Evolutionary conservation across 2,329 filamentous ascomycete genomes (phyloP), one percentile per base, ranked within the genome.

Genomic region (Alternaria gansuensis): DNA sequence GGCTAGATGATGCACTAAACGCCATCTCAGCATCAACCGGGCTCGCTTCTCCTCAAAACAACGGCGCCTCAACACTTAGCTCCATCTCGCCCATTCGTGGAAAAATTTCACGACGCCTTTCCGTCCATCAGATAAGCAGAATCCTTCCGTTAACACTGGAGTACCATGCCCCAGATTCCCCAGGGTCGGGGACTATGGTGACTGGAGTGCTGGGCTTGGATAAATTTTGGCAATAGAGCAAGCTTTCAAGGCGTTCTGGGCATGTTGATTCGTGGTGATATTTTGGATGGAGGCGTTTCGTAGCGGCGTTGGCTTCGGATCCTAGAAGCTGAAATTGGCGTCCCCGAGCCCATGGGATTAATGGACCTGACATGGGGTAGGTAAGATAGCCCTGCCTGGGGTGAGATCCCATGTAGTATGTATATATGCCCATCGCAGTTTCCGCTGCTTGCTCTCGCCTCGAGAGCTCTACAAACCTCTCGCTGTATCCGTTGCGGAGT

Each of bases 241-340:
- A 67, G 64, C 64, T 66, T 65, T 64, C 54, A 57, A 48, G 54
- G 67, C 59, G 57, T 31, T 44, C 56, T 63, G 63, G 63, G 60
- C 67, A 64, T 40, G 52, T 21, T 72, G 69, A 74, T 74, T 73
- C 67, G 71, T 73, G 71, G 70, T 62, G 69, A 67, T 65, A 66
- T 67, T 51, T 37, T 66, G 60, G 40, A 49, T 37, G 11, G 59
- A 63, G 54, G 57, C 52, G 51, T 45, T 29, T 40, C 26, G 34
- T 49, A 37, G 45, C 37, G 24, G 39, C 51, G 57, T 46, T 40
- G 29, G 44, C 51, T 48, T 40, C 37, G 29, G 21, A 57, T 58
- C 63, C 65, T 59, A 56, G 57, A 51, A 64, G 56, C 60, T 63
- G 63, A 67, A 56, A 59, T 29, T 44, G 57, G 63, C 59, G 61